Base-by-base conservation (phyloP, 345 rosid genomes). In the Kandelia obovata region DNA sequence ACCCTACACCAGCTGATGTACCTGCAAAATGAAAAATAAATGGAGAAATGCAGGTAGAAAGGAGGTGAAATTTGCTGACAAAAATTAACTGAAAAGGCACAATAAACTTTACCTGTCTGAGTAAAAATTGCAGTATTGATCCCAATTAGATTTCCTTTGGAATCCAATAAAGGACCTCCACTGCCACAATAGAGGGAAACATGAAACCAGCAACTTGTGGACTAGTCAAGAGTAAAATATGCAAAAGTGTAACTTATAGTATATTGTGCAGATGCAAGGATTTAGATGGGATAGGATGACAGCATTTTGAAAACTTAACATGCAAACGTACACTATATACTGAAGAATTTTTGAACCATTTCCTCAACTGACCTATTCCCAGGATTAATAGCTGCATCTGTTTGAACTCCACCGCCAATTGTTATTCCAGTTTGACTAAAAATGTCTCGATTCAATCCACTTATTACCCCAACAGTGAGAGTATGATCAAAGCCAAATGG, bases 401-500 rank as follows among this genome's bases (percentile, higher is more conserved):
- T 94, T 87, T 94, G 97, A 80, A 94, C 87, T 61, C 97, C 96
- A 72, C 98, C 97, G 67, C 96, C 90, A 68, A 94, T 88, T 15
- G 96, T 91, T 46, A 94, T 92, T 66, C 98, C 98, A 49, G 93
- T 80, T 85, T 86, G 86, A 76, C 97, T 94, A 72, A 87, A 94
- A 64, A 91, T 94, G 58, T 94, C 98, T 2, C 97, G 80, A 75
- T 94, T 89, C 73, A 94, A 77, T 77, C 98, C 98, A 53, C 98
- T 94, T 43, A 94, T 83, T 58, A 94, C 96, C 35, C 98, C 98
- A 52, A 84, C 92, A 0, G 98, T 91, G 68, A 94, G 98, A 34
- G 97, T 94, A 55, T 94, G 98, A 75, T 94, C 97, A 56, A 94
- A 94, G 71, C 98, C 97, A 82, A 94, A 94, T 27, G 97, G 98